Base-by-base conservation (phyloP, 306 rosid species). In the Cucurbita moschata region DNA sequence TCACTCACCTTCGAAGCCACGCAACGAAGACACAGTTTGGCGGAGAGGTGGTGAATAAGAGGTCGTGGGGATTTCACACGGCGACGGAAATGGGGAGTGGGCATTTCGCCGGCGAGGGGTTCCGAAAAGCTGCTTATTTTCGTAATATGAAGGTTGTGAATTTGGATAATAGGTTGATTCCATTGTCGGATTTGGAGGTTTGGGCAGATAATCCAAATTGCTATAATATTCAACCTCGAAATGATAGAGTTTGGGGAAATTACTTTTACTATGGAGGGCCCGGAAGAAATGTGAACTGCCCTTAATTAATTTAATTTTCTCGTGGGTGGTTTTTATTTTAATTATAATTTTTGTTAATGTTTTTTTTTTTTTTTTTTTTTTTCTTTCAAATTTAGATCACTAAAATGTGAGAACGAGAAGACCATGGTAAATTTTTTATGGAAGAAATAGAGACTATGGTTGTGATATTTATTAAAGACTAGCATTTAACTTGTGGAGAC, bases 221-320 rank as follows among this genome's bases (percentile, higher is more conserved):
- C 81, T 93, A 93, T 50, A 91, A 93, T 53, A 93, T 93, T 35
- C 96, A 86, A 86, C 97, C 96, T 44, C 97, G 97, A 63, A 87
- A 88, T 58, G 90, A 93, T 78, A 81, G 81, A 35, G 89, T 87
- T 76, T 93, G 98, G 98, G 98, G 98, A 16, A 90, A 88, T 78
- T 88, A 93, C 68, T 93, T 93, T 83, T 90, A 93, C 79, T 93
- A 90, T 64, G 98, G 98, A 81, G 98, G 98, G 40, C 97, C 98
- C 18, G 98, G 98, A 61, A 93, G 92, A 85, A 93, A 86, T 84
- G 87, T 85, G 21, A 83, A 83, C 66, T 93, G 98, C 80, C 96
- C 98, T 75, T 93, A 77, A 86, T 59, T 11, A 75, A 35, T 69
- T 2, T 49, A 49, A 47, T 46, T 47, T 68, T 14, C 57, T 68